Conservation (phyloP, 2,329 filamentous ascomycete species). For the Colletotrichum tropicale region DNA sequence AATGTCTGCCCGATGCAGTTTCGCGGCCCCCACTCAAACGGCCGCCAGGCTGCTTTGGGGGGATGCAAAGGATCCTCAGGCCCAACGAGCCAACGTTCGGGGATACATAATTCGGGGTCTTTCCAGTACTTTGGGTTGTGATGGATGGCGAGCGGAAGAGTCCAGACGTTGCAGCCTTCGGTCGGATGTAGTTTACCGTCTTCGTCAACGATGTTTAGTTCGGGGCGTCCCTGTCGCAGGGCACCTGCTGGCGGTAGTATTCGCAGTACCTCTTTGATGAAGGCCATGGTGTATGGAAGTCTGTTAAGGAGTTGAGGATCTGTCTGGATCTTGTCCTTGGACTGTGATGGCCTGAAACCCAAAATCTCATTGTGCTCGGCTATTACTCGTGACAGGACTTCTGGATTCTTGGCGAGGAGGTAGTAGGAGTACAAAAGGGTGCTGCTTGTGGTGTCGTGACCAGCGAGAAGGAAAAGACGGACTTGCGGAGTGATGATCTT, state of each 20-base stretch:
- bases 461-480: slow-evolving; percentile 35
- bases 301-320: slow-evolving; percentile 52
- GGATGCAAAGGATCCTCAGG: slow-evolving; percentile 7
- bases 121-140: slow-evolving; percentile 45
- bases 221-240: slow-evolving; percentile 38
- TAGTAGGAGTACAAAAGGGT: slow-evolving; percentile 29
- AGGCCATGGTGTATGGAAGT: slow-evolving; percentile 55
- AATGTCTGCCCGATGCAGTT: slow-evolving; percentile 49
- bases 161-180: slow-evolving; percentile 46
- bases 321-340: slow-evolving; percentile 40
- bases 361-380: slow-evolving; percentile 46
- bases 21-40: slow-evolving; percentile 54
- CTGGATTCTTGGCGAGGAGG: slow-evolving; percentile 26
- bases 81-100: slow-evolving; percentile 46
- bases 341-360: slow-evolving; percentile 40
- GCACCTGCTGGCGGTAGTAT: slow-evolving; percentile 56
- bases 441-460: slow-evolving; percentile 35
- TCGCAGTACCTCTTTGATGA: slow-evolving; percentile 59
- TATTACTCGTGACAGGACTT: slow-evolving; percentile 24
- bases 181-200: slow-evolving; percentile 48
- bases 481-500: slow-evolving; percentile 27
- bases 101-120: slow-evolving; percentile 47
- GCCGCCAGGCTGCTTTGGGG: slow-evolving; percentile 47
- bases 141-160: slow-evolving; percentile 40
- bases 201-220: slow-evolving; percentile 42